Evolutionary conservation across 495 filamentous ascomycete species (phyloP), one percentile per base, ranked within the genome.

Genomic region (Staphylotrichum tortipilum): DNA sequence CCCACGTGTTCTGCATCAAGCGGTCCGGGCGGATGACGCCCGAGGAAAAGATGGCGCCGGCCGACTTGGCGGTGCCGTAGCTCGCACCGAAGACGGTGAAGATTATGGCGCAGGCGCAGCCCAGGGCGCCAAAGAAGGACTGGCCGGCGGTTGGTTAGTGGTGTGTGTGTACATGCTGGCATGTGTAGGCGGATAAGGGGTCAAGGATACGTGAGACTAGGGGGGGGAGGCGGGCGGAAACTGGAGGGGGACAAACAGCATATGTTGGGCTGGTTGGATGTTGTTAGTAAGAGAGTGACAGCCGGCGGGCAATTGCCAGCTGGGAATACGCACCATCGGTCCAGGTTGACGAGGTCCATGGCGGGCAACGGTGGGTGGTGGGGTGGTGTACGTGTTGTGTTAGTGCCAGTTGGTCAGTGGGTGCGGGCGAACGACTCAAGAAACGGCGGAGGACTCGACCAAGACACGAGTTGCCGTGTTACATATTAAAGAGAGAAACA

Each of bases 31-130:
- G 64, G 44, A 75, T 54, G 48, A 76, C 56, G 44, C 71, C 68
- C 29, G 67, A 66, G 38, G 86, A 76, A 61, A 89, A 94, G 30
- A 86, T 88, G 42, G 89, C 90, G 11, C 91, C 80, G 52, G 88
- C 81, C 42, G 89, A 80, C 52, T 77, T 77, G 53, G 91, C 87
- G 17, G 91, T 95, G 50, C 91, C 91, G 72, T 95, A 96, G 55
- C 89, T 88, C 47, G 90, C 88, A 60, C 91, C 90, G 57, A 87
- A 70, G 60, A 73, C 86, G 47, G 68, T 69, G 65, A 72, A 67
- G 72, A 88, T 76, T 72, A 95, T 89, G 59, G 89, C 84, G 63
- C 58, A 54, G 12, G 68, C 67, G 55, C 67, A 72, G 45, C 75
- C 74, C 40, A 77, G 53, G 3, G 73, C 67, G 17, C 71, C 70